Base-by-base conservation (phyloP, 164 flowering plant species). In the Echeveria elegans region DNA sequence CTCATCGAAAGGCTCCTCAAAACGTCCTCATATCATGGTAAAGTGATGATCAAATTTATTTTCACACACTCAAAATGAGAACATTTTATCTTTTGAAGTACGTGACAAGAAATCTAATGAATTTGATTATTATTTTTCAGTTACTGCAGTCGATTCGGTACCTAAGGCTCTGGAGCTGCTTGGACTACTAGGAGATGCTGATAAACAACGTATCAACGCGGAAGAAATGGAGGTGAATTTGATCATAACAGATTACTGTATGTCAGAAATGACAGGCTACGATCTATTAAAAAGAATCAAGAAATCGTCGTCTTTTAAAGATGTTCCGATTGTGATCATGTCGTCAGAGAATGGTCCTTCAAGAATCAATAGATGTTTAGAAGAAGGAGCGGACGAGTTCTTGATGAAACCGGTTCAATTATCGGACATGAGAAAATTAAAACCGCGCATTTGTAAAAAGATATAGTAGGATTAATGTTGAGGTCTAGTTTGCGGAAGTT, bases 361-460 rank as follows among this genome's bases (percentile, higher is more conserved):
- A 14, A 77, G 85, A 66, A 84, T 84, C 12, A 78, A 66, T 69
- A 82, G 81, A 81, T 79, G 62, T 63, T 77, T 86, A 67, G 85
- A 82, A 71, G 84, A 85, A 74, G 91, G 91, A 69, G 91, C 91
- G 38, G 87, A 86, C 38, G 91, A 85, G 48, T 84, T 85, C 69
- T 74, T 86, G n/a, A 52, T 85, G 70, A 87, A 87, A 67, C 92
- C 92, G 45, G 89, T 87, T 2, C 77, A 75, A 36, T 58, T 78
- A 34, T 73, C 87, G 24, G 92, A 87, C 76, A 83, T 87, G 37
- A 77, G 66, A 60, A 86, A 75, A 73, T 82, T 86, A 34, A 80
- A 64, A 45, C 87, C 91, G 43, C 85, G 82, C 77, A 14, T 81
- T 24, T 41, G 79, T 50, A 82, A 66, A n/a, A 50, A 72, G 76